A percentile compares a stretch with the other conserved stretches of the same genome.
Conservation (phyloP, 345 rosid species). For the Eucalyptus urophylla region DNA sequence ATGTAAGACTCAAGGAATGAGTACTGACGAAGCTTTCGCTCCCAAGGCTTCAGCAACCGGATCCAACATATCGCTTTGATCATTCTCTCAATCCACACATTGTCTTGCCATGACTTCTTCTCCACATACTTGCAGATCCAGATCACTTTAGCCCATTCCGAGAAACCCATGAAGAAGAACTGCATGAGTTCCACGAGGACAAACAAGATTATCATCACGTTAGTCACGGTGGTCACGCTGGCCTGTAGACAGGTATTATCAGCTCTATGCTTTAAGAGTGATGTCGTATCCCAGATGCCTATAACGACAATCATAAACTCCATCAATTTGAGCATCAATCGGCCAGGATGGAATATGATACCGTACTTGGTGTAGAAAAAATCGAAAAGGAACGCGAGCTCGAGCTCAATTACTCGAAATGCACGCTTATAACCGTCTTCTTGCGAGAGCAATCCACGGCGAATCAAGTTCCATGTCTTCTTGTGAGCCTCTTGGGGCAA, state of each 20-base stretch:
- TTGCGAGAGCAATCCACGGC: not conserved
- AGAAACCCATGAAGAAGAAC: not conserved
- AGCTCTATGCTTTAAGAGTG: not conserved
- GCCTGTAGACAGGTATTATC: too few relatives aligned
- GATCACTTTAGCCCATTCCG: not conserved
- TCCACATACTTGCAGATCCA: not conserved
- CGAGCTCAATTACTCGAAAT: not conserved
- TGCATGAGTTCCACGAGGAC: not conserved
- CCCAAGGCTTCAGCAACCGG: too few relatives aligned
- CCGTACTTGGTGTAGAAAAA: not conserved
- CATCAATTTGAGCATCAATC: fast-evolving
- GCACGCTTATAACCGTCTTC: not conserved
- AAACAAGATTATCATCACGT: too few relatives aligned
- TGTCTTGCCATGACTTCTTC: not conserved
- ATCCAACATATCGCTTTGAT: too few relatives aligned
- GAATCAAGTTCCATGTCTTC: not conserved
- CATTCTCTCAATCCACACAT: not conserved
- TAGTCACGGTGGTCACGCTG: too few relatives aligned
- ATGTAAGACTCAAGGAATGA: too few relatives aligned
- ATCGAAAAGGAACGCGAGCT: not conserved
- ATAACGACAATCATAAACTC: not conserved
- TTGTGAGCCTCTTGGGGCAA: not conserved
- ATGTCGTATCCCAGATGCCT: not conserved
- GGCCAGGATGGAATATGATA: not conserved
- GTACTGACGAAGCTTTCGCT: too few relatives aligned